phyloP scores from a whole-genome alignment of 495 filamentous ascomycete species.

The Aspergillus cavernicola region DNA sequence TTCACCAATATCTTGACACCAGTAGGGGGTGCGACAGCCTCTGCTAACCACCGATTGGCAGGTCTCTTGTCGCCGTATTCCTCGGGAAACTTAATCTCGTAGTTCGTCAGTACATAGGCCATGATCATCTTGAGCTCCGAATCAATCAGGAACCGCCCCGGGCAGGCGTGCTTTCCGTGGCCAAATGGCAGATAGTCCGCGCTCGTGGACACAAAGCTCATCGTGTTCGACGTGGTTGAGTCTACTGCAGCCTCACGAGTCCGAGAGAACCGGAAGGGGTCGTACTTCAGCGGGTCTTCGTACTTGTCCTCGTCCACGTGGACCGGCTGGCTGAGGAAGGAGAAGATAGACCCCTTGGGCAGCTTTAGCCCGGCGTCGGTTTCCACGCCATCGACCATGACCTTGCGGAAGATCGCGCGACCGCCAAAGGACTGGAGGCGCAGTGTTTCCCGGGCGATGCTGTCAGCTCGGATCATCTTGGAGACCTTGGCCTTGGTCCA shows the following conservation, averaged over 20 bases:
- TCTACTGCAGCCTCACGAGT: slow-evolving; percentile 9
- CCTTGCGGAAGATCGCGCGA: slow-evolving; percentile 28
- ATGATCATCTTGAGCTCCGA: slow-evolving; percentile 29
- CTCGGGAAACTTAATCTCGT: slow-evolving; percentile 24
- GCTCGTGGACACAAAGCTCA: slow-evolving; percentile 19
- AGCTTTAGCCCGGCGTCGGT: slow-evolving; percentile 28
- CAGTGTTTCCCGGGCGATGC: slow-evolving; percentile 38
- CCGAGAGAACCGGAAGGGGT: slow-evolving; percentile 34
- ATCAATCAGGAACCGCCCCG: slow-evolving; percentile 23
- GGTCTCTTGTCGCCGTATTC: slow-evolving; percentile 25
- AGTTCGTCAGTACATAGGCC: slow-evolving; percentile 26
- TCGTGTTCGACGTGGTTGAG: slow-evolving; percentile 1
- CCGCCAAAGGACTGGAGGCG: slow-evolving; percentile 31
- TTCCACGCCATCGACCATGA: slow-evolving; percentile 18
- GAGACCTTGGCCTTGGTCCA: slow-evolving; percentile 33
- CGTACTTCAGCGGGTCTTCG: slow-evolving; percentile 25
- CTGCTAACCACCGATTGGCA: slow-evolving; percentile 26
- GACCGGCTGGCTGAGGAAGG: slow-evolving; percentile 23
- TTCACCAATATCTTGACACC: slow-evolving; percentile 27
- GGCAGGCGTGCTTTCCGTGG: slow-evolving; percentile 11
- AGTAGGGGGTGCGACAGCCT: slow-evolving; percentile 23
- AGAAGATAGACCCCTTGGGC: slow-evolving; percentile 28
- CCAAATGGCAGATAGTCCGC: slow-evolving; percentile 19
- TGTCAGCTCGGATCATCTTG: slow-evolving; percentile 34
- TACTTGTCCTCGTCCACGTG: slow-evolving; percentile 31